Evolutionary conservation across 176 grass and related monocot genomes (phyloP).

Genomic region (Aegilops tauschii): DNA sequence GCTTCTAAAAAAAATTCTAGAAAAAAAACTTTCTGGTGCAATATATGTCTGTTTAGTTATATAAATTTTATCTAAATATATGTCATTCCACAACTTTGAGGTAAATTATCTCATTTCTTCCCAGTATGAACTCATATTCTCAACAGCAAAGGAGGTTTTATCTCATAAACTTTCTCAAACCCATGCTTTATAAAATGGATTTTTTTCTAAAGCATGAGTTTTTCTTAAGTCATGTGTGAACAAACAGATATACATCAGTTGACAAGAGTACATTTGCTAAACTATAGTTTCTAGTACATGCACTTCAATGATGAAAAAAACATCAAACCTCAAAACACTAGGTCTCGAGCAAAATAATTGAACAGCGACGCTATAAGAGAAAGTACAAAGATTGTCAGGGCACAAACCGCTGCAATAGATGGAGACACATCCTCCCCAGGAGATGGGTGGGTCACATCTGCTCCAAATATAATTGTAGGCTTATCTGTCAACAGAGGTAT

Average conservation of each 20-base stretch:
- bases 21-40: not conserved
- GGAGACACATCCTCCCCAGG: conserved; percentile 62
- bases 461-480: conserved; percentile 74
- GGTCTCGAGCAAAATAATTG: not conserved
- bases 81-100: not conserved
- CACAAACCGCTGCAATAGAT: conserved; percentile 61
- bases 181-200: too few species aligned
- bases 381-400: conserved; percentile 15
- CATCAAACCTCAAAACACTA: conserved; percentile 64
- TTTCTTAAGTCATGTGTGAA: not conserved
- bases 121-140: not conserved
- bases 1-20: not conserved
- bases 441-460: conserved; percentile 80
- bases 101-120: not conserved
- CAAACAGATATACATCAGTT: not conserved
- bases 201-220: too few species aligned
- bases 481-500: conserved; percentile 58
- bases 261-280: not conserved
- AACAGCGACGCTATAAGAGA: not conserved
- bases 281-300: not conserved
- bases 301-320: conserved; percentile 8
- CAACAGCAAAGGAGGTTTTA: not conserved
- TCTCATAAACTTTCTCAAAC: not conserved
- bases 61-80: not conserved
- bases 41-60: not conserved